phyloP scores from a whole-genome alignment of 1,139 yeast genomes.

The Lodderomyces jiufengensis region DNA sequence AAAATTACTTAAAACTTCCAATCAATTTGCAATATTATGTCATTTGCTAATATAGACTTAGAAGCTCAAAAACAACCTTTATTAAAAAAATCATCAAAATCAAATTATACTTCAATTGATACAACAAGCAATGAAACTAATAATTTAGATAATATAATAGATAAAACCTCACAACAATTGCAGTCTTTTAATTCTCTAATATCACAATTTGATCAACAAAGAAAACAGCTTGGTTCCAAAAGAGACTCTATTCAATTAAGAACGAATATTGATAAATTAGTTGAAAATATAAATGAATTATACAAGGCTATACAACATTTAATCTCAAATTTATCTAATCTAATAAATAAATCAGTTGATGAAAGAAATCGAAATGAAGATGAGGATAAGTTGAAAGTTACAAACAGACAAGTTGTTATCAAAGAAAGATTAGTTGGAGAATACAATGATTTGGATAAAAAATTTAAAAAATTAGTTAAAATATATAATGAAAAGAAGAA shows the following conservation, averaged over 20 bases:
- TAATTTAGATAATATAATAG: slow-evolving; percentile 33
- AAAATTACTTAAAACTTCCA: too few relatives aligned
- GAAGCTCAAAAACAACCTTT: slow-evolving; percentile 47
- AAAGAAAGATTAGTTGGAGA: slow-evolving; percentile 39
- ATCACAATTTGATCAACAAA: slow-evolving; percentile 46
- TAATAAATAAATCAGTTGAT: slow-evolving; percentile 31
- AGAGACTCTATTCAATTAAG: slow-evolving; percentile 48
- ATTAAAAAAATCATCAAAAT: slow-evolving; percentile 5
- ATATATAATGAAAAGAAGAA: slow-evolving; percentile 33
- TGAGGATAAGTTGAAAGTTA: slow-evolving; percentile 18
- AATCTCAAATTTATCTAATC: slow-evolving; percentile 27
- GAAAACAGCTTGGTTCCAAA: slow-evolving; percentile 51
- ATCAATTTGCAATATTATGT: slow-evolving; percentile 32
- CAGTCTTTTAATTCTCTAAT: slow-evolving; percentile 50
- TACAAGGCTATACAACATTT: slow-evolving; percentile 33
- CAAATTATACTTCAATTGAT: neutral
- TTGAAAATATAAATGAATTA: slow-evolving; percentile 24
- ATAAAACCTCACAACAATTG: slow-evolving; percentile 38
- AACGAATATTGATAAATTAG: slow-evolving; percentile 32
- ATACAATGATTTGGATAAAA: slow-evolving; percentile 35
- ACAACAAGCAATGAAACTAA: slow-evolving; percentile 8
- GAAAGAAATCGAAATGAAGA: slow-evolving; percentile 10
- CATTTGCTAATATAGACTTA: slow-evolving; percentile 56
- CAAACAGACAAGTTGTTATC: slow-evolving; percentile 38
- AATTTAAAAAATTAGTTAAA: slow-evolving; percentile 27